Conservation (phyloP, 1,284 basidiomycete genomes). For the Fomitopsis betulina region DNA sequence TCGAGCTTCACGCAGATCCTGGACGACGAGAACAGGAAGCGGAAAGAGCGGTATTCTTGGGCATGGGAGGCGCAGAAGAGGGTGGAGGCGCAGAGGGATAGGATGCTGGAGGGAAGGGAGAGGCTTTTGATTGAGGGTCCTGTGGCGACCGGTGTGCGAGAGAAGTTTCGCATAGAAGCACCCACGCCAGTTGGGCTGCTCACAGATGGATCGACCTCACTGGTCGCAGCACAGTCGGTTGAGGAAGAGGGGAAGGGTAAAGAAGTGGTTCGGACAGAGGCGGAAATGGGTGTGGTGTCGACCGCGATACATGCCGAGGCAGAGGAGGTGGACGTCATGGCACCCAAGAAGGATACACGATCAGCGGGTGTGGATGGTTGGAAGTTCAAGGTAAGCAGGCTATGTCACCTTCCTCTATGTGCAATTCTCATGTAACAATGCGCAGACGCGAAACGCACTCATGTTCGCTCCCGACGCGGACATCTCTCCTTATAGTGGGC, state of each 20-base stretch:
- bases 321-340: constrained; percentile 61
- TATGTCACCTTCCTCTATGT: background rate
- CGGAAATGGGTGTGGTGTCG: constrained; percentile 15
- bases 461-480: constrained; percentile 94
- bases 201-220: constrained; percentile 32
- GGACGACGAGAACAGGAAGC: constrained; percentile 78
- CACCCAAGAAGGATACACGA: constrained; percentile 67
- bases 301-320: constrained; percentile 30
- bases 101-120: constrained; percentile 60
- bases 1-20: constrained; percentile 90
- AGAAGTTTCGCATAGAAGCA: constrained; percentile 60
- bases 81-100: constrained; percentile 62
- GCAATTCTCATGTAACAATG: background rate
- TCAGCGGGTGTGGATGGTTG: constrained; percentile 74
- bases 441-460: constrained; percentile 81
- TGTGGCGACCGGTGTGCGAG: constrained; percentile 57
- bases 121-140: constrained; percentile 66
- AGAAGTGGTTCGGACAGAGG: constrained; percentile 18
- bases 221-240: constrained; percentile 22
- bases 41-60: constrained; percentile 81
- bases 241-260: constrained; percentile 17
- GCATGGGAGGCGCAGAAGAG: constrained; percentile 86
- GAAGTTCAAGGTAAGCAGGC: constrained; percentile 73
- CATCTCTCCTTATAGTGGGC: constrained; percentile 66
- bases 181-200: constrained; percentile 52